A percentile compares a stretch with the other conserved stretches of the same genome.
Evolutionary conservation across 2,329 filamentous ascomycete genomes (phyloP).

Genomic region (Nannizzia gypsea): DNA sequence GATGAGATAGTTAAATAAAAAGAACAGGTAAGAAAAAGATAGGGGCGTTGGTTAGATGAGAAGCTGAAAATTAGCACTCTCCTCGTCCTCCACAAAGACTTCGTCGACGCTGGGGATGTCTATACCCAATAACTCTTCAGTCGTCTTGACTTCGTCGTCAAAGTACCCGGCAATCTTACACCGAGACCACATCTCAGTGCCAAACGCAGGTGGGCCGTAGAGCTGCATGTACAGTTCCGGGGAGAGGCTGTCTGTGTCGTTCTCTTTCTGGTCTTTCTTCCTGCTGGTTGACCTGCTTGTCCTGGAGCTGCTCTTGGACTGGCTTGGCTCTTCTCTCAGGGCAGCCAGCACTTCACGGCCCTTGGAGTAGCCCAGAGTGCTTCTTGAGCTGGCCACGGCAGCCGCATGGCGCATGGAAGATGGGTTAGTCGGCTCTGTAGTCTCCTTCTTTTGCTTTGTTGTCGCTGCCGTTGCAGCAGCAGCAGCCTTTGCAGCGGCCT

Average conservation of each 20-base stretch:
- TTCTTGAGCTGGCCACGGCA: conserved; percentile 59
- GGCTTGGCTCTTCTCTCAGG: conserved; percentile 11
- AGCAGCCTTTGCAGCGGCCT: conserved; percentile 20
- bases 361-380: conserved; percentile 74
- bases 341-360: conserved; percentile 43
- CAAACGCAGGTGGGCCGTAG: conserved; percentile 31
- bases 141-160: conserved; percentile 19
- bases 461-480: conserved; percentile 14
- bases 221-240: conserved; percentile 34
- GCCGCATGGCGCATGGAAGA: conserved; percentile 47
- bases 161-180: conserved; percentile 31
- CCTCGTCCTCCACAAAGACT: conserved; percentile 30
- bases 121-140: conserved; percentile 7
- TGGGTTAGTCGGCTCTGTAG: conserved; percentile 36
- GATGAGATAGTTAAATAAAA: neutral
- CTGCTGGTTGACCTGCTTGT: neutral
- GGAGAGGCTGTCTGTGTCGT: conserved; percentile 23
- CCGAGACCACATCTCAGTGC: conserved; percentile 34
- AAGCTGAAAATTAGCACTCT: conserved; percentile 30
- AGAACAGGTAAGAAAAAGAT: neutral
- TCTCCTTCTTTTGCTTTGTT: conserved; percentile 28
- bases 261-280: neutral
- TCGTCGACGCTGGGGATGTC: conserved; percentile 16
- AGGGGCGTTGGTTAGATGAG: conserved; percentile 19
- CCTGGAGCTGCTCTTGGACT: conserved; percentile 17